Percentiles rank a stretch among this genome's conserved stretches.
Conservation (phyloP, 306 rosid genomes). For the Oemleria cerasiformis region DNA sequence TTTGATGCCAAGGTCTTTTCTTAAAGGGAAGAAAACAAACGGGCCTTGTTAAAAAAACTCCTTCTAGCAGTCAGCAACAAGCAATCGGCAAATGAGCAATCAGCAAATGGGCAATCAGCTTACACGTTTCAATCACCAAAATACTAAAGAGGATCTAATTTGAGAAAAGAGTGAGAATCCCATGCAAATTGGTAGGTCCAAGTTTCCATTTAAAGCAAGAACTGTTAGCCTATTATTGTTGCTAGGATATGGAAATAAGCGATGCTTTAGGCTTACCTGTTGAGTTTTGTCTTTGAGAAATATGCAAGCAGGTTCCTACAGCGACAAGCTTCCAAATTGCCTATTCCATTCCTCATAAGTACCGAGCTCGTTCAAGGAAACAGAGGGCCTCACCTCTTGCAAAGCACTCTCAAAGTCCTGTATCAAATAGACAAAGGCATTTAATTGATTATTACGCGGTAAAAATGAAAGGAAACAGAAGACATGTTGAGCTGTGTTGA, state of each 20-base stretch:
- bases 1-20: background rate
- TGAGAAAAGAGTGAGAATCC: slow-evolving; percentile 7
- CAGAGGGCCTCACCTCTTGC: slow-evolving; percentile 86
- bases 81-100: background rate
- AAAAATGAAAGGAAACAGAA: background rate
- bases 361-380: slow-evolving; percentile 65
- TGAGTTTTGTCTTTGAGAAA: background rate
- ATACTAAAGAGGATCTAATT: background rate
- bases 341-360: slow-evolving; percentile 78
- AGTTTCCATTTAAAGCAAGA: background rate
- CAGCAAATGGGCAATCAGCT: background rate
- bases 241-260: background rate
- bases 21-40: slow-evolving; percentile 8
- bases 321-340: slow-evolving; percentile 66
- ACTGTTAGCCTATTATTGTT: background rate
- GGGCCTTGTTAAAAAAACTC: background rate
- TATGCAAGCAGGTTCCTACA: slow-evolving; percentile 23
- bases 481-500: background rate
- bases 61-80: background rate
- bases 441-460: slow-evolving; percentile 7
- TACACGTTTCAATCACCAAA: background rate
- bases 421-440: background rate
- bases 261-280: background rate
- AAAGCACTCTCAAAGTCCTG: slow-evolving; percentile 73
- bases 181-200: slow-evolving; percentile 15